Evolutionary conservation across 306 rosid genomes (phyloP).

Genomic region (Medicago truncatula): DNA sequence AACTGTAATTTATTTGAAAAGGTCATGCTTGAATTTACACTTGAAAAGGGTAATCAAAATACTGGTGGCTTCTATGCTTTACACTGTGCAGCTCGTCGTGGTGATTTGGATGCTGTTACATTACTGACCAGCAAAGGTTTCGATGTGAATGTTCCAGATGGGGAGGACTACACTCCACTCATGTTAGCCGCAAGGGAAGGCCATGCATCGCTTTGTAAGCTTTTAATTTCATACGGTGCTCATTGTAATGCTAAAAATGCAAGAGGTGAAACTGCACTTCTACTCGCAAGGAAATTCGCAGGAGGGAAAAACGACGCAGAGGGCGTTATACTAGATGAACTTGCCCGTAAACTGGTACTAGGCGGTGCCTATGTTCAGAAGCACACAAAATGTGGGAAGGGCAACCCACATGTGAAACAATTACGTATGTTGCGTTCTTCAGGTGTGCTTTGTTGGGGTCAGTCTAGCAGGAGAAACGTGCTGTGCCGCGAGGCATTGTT

Average conservation of each 20-base stretch:
- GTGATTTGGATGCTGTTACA: slow-evolving; percentile 75
- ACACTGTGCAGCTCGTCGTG: slow-evolving; percentile 89
- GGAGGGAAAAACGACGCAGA: slow-evolving; percentile 55
- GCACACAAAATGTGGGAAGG: slow-evolving; percentile 84
- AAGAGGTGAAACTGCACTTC: slow-evolving; percentile 79
- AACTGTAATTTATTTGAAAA: slow-evolving; percentile 77
- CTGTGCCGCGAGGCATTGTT: slow-evolving; percentile 64
- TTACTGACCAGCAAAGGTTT: slow-evolving; percentile 75
- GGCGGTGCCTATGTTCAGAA: slow-evolving; percentile 65
- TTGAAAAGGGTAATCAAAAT: slow-evolving; percentile 74
- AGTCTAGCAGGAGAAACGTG: slow-evolving; percentile 73
- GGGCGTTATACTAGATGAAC: slow-evolving; percentile 67
- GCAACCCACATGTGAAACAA: slow-evolving; percentile 73
- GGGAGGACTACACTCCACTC: slow-evolving; percentile 85
- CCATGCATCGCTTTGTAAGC: slow-evolving; percentile 66
- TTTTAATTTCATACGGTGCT: slow-evolving; percentile 76
- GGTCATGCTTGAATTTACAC: slow-evolving; percentile 87
- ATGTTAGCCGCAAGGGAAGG: slow-evolving; percentile 96
- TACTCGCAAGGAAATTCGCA: slow-evolving; percentile 59
- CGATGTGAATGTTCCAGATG: slow-evolving; percentile 78
- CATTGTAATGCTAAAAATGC: slow-evolving; percentile 53
- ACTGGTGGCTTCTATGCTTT: slow-evolving; percentile 85
- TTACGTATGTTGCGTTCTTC: slow-evolving; percentile 58
- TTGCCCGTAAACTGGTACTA: slow-evolving; percentile 67
- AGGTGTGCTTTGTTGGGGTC: slow-evolving; percentile 84